Evolutionary conservation across 75 land plant species (phyloP).

Genomic region (Picea glauca): DNA sequence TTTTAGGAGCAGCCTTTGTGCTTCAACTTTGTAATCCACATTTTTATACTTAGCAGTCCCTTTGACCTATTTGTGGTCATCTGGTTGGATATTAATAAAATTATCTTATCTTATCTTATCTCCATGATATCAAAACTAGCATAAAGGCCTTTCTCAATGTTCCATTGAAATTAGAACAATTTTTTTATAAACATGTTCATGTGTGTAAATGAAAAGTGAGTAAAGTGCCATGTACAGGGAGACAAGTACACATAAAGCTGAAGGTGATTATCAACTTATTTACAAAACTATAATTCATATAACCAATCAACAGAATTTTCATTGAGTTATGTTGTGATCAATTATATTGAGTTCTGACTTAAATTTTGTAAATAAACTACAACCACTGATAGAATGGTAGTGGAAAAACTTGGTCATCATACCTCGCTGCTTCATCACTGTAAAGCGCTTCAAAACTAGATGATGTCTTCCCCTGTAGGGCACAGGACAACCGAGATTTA

Average conservation of each 20-base stretch:
- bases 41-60: too few species aligned
- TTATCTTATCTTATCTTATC: too few species aligned
- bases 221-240: neutral
- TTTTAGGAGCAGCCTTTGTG: too few species aligned
- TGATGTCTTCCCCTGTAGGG: constrained; percentile 63
- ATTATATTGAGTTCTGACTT: neutral
- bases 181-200: too few species aligned
- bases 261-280: neutral
- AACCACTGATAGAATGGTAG: neutral
- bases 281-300: neutral
- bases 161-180: too few species aligned
- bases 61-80: too few species aligned
- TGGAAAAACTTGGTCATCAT: constrained; percentile 6
- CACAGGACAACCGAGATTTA: neutral
- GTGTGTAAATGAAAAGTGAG: neutral
- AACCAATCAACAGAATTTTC: constrained; percentile 1
- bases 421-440: constrained; percentile 83
- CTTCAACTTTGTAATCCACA: too few species aligned
- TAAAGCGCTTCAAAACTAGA: constrained; percentile 55
- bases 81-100: too few species aligned
- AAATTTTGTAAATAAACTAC: neutral
- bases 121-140: too few species aligned
- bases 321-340: neutral
- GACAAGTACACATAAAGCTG: neutral
- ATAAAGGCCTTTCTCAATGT: too few species aligned